Base-by-base conservation (phyloP, 2,329 filamentous ascomycete species). In the Ophiostoma ulmi region DNA sequence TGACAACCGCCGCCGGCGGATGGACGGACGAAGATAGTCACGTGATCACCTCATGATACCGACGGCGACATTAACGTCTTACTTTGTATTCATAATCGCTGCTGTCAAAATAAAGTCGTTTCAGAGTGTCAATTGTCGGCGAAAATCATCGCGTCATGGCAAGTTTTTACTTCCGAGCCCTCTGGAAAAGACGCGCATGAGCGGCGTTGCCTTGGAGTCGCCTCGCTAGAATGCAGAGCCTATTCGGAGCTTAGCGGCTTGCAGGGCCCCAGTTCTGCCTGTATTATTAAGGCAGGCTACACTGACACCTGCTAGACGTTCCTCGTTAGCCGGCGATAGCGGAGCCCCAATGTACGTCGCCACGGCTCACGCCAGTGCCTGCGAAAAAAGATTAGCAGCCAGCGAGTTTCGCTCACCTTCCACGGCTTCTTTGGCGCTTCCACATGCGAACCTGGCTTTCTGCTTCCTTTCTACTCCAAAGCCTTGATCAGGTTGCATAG, bases 211-310 rank as follows among this genome's bases (percentile, higher is more conserved):
- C 68, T 69, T 64, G 52, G 20, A 58, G 39, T 67, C 4, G 41
- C 36, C 58, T 63, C 58, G 17, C 26, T 26, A 35, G 26, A 35
- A 35, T 35, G 26, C 52, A 22, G 52, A n/a, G 5, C 17, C 35
- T 36, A 5, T 13, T 65, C 70, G 70, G 71, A 70, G 71, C 55
- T 69, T 69, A 65, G 67, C 66, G 61, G 67, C 58, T 67, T 64
- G 65, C 22, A 67, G 48, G 68, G 71, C 68, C 66, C 17, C 44
- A 61, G 31, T 67, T 65, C n/a, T 36, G 64, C 66, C 58, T 70
- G 73, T 71, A 74, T 73, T 74, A 73, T 70, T 73, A 74, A 74
- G 71, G 35, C 70, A 44, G 11, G 22, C n/a, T 58, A 10, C 52
- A 58, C 52, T 26, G 26, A 58, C 52, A 58, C 14, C 44, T 20